Evolutionary conservation across 1,284 basidiomycete species (phyloP).

Genomic region (Coriolopsis trogii): DNA sequence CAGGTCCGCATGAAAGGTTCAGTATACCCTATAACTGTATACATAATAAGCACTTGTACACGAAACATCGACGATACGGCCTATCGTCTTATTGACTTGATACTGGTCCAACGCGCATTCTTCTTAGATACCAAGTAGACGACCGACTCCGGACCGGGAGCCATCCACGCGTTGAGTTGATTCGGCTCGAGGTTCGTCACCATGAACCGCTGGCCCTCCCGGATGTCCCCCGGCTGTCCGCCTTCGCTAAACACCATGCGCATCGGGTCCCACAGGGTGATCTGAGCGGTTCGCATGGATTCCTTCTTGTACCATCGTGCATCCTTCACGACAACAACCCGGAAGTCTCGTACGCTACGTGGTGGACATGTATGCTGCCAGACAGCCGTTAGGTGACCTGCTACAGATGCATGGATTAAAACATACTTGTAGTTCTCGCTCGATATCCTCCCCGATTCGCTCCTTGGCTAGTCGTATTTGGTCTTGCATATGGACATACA

Average conservation of each 20-base stretch:
- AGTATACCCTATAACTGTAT: too few species aligned
- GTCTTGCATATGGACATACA: conserved; percentile 59
- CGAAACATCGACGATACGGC: neutral
- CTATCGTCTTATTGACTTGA: conserved; percentile 15
- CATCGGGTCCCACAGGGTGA: conserved; percentile 86
- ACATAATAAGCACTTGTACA: too few species aligned
- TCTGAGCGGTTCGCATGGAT: conserved; percentile 63
- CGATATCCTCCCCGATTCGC: conserved; percentile 59
- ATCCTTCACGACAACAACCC: conserved; percentile 79
- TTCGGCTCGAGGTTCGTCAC: conserved; percentile 41
- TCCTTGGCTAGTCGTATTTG: conserved; percentile 55
- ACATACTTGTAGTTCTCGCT: conserved; percentile 59
- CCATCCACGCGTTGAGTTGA: conserved; percentile 33
- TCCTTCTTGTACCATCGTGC: conserved; percentile 55
- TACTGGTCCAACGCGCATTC: conserved; percentile 29
- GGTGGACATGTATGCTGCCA: conserved; percentile 71
- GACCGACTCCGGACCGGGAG: conserved; percentile 24
- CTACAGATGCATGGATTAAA: neutral
- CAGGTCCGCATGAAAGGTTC: too few species aligned
- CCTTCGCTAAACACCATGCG: conserved; percentile 54
- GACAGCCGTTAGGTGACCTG: neutral
- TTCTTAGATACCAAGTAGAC: conserved; percentile 32
- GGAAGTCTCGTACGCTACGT: conserved; percentile 80
- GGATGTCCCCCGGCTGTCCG: conserved; percentile 54
- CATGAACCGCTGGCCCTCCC: conserved; percentile 70